Base-by-base conservation (phyloP, 108 stramenopile genomes). In the Discostella stelligeroides region DNA sequence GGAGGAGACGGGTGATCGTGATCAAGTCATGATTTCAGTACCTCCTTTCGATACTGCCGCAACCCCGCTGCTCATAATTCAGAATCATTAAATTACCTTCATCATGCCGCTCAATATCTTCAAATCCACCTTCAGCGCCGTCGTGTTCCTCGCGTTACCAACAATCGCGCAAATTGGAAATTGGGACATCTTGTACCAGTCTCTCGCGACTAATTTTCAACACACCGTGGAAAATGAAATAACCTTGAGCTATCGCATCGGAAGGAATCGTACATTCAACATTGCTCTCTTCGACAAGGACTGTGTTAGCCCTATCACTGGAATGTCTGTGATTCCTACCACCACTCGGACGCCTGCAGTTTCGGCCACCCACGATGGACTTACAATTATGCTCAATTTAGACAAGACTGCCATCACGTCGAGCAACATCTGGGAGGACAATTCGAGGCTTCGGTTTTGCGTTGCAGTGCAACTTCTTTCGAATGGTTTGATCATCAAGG, bases 111-210 rank as follows among this genome's bases (percentile, higher is more conserved):
- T n/a, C n/a, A n/a, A n/a, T n/a, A 56, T 29, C 49, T 56, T 70
- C 63, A 64, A 59, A 18, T 77, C 68, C n/a, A 21, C 51, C 40
- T 14, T 57, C 63, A 7, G 63, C 9, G 62, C 63, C 41, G 45
- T 63, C 21, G 37, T 40, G n/a, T 62, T 70, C 27, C 27, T 77
- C 13, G 41, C 38, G 13, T 65, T 46, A 4, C 57, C 56, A 1
- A 17, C 67, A 2, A 40, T 46, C 7, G 68, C 68, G 30, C 55
- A 64, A 25, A 18, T 70, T 47, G 69, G 42, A 66, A 77, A 77
- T 38, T 77, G 68, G 63, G 76, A 77, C 27, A 68, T 77, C 56
- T 48, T 63, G 34, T 70, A 54, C 56, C 62, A 58, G 0, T 29
- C 34, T 0, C 59, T 70, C 25, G 27, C 25, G 11, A 57, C 68